These are phyloP conservation scores for Hymenoscyphus fructigenus DNA, from an alignment of 2,329 filamentous ascomycete genomes.

Conservation along the genomic window DNA sequence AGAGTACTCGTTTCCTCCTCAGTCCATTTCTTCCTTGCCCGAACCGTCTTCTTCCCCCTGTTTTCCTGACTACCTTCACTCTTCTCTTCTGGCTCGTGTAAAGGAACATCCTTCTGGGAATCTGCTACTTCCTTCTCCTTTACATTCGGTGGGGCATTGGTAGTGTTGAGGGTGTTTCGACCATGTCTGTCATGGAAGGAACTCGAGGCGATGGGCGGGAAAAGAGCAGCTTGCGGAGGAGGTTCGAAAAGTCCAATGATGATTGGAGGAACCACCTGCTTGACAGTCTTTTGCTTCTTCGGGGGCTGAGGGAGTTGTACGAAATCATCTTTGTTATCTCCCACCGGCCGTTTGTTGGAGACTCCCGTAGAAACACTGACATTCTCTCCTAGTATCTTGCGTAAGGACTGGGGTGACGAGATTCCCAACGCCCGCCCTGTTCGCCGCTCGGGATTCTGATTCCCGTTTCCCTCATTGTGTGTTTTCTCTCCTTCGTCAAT, in stretches of 20 bases:
- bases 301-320: conserved; percentile 63
- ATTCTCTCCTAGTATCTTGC: conserved; percentile 37
- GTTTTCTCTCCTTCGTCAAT: conserved; percentile 36
- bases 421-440: conserved; percentile 31
- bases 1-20: conserved; percentile 64
- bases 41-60: conserved; percentile 47
- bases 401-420: conserved; percentile 37
- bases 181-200: conserved; percentile 53
- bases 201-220: conserved; percentile 60
- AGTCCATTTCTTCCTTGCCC: conserved; percentile 62
- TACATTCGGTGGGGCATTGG: conserved; percentile 25
- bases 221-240: conserved; percentile 56
- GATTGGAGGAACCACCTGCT: conserved; percentile 60
- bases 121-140: conserved; percentile 22
- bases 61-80: conserved; percentile 6
- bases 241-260: conserved; percentile 64
- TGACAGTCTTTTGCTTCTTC: conserved; percentile 60
- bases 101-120: conserved; percentile 4
- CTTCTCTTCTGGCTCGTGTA: conserved; percentile 9
- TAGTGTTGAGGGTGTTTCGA: conserved; percentile 37
- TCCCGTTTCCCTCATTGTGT: conserved; percentile 16
- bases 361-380: conserved; percentile 27
- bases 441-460: conserved; percentile 17
- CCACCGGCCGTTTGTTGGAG: conserved; percentile 54
- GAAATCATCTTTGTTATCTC: conserved; percentile 58